These are phyloP conservation scores for Trichoderma aggressivum DNA, from an alignment of 2,329 filamentous ascomycete genomes.

Conservation along the genomic window DNA sequence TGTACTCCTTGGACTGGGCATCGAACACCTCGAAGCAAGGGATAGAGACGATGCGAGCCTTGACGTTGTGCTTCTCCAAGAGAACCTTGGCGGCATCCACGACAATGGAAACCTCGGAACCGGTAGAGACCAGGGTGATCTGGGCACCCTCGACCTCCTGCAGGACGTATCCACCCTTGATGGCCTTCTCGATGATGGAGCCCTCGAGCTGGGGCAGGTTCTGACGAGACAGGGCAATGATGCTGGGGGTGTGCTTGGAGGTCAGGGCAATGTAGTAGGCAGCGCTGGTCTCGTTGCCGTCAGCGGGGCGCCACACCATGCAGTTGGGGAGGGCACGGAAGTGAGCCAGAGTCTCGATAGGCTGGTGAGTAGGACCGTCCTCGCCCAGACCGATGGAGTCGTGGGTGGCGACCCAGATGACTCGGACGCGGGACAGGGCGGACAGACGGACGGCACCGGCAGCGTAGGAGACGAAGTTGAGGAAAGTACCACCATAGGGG, in stretches of 20 bases:
- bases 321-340: conserved; percentile 98
- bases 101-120: conserved; percentile 92
- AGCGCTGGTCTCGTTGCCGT: conserved; percentile 96
- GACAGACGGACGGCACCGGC: conserved; percentile 94
- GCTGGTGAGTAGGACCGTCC: conserved; percentile 97
- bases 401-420: conserved; percentile 96
- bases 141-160: conserved; percentile 80
- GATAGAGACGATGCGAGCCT: conserved; percentile 88
- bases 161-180: conserved; percentile 93
- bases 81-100: conserved; percentile 90
- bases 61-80: conserved; percentile 81
- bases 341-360: conserved; percentile 95
- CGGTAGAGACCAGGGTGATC: conserved; percentile 88
- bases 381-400: conserved; percentile 99
- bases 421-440: conserved; percentile 82
- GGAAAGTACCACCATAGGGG: conserved; percentile 92
- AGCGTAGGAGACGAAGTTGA: conserved; percentile 99
- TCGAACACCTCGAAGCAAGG: conserved; percentile 98
- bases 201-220: conserved; percentile 97
- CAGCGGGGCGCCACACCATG: conserved; percentile 98
- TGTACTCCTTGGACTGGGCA: conserved; percentile 89
- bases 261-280: conserved; percentile 96
- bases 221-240: conserved; percentile 93
- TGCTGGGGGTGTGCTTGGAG: conserved; percentile 83
- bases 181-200: conserved; percentile 81